A percentile compares a stretch with the other conserved stretches of the same genome.
Evolutionary conservation across 306 rosid genomes (phyloP).

Genomic region (Castanea crenata): DNA sequence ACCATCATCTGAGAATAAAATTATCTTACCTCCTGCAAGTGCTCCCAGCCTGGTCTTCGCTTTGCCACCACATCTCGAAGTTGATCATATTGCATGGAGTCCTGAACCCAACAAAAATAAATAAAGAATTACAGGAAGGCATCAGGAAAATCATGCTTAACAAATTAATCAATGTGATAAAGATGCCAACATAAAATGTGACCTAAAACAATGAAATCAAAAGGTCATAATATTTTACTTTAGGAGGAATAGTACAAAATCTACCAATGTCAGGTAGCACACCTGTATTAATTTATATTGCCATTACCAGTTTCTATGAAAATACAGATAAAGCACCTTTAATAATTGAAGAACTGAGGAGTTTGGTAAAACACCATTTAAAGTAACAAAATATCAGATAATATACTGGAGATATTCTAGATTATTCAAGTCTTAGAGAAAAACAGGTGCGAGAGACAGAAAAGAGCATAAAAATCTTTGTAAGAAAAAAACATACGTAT

Average conservation of each 20-base stretch:
- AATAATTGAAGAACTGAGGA: neutral
- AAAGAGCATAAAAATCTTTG: neutral
- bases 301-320: neutral
- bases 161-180: neutral
- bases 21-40: slow-evolving; percentile 76
- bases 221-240: neutral
- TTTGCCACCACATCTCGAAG: slow-evolving; percentile 87
- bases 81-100: slow-evolving; percentile 76
- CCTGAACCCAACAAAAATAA: slow-evolving; percentile 44
- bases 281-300: neutral
- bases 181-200: neutral
- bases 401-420: neutral
- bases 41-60: slow-evolving; percentile 95
- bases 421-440: neutral
- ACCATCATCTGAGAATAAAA: slow-evolving; percentile 18
- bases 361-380: neutral
- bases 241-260: neutral
- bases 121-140: slow-evolving; percentile 7
- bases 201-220: neutral
- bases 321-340: neutral
- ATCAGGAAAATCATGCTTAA: slow-evolving; percentile 8
- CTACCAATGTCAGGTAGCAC: neutral
- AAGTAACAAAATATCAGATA: neutral
- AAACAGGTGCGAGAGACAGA: neutral
- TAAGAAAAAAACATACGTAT: neutral